A percentile compares a stretch with the other conserved stretches of the same genome.
Evolutionary conservation across 305 asterid genomes (phyloP).

Genomic region (Euphrasia arctica): DNA sequence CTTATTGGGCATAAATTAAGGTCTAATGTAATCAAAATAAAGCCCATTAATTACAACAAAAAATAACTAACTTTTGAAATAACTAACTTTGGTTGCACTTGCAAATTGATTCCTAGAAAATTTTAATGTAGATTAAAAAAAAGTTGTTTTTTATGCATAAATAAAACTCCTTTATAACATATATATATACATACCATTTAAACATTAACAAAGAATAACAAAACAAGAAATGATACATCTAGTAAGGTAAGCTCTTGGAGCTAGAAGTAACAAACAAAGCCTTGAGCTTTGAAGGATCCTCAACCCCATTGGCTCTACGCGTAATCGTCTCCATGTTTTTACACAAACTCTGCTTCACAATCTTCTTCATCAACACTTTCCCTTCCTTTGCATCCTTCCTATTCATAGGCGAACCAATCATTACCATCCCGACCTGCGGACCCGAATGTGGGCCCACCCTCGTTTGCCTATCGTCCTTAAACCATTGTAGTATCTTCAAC

Average conservation of each 20-base stretch:
- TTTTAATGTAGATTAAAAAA: too few relatives aligned
- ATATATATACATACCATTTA: slow-evolving; percentile 25
- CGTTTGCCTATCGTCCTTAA: slow-evolving; percentile 66
- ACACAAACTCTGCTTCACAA: slow-evolving; percentile 73
- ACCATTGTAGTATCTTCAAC: slow-evolving; percentile 77
- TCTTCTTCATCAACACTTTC: slow-evolving; percentile 65
- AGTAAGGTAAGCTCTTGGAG: slow-evolving; percentile 88
- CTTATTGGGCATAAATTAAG: background rate
- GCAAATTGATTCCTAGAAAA: too few relatives aligned
- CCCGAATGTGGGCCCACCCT: slow-evolving; percentile 77
- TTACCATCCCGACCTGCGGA: slow-evolving; percentile 53
- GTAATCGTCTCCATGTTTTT: slow-evolving; percentile 82
- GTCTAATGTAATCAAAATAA: background rate
- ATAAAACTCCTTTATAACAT: background rate
- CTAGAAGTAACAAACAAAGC: slow-evolving; percentile 68
- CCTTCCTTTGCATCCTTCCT: slow-evolving; percentile 49
- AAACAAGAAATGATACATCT: slow-evolving; percentile 9
- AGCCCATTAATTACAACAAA: slow-evolving; percentile 27
- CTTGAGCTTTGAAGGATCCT: slow-evolving; percentile 50
- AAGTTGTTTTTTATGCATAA: too few relatives aligned
- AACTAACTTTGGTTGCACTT: slow-evolving; percentile 16
- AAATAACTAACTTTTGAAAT: too few relatives aligned
- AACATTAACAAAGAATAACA: background rate
- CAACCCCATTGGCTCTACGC: slow-evolving; percentile 63
- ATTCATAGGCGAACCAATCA: slow-evolving; percentile 41